These are phyloP conservation scores for Pythium dissimile DNA, from an alignment of 352 stramenopile species.

Conservation along the genomic window DNA sequence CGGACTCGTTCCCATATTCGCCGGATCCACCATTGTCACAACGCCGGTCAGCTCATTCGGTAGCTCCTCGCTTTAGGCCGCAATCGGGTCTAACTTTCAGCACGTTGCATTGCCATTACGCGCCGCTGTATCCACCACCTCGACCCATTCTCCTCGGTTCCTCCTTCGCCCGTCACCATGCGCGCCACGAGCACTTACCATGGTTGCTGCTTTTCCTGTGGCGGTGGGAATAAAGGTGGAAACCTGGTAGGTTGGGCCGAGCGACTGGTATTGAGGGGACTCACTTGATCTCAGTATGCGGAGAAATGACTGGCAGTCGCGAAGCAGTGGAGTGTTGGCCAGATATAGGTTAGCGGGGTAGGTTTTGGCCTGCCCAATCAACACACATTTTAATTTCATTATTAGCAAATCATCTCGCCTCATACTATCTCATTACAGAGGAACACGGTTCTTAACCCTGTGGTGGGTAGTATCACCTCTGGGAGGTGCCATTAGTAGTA, in stretches of 20 bases:
- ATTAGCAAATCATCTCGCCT: background rate
- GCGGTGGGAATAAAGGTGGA: slow-evolving; percentile 74
- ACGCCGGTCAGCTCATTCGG: too few relatives aligned
- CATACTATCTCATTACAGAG: too few relatives aligned
- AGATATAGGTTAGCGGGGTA: slow-evolving; percentile 27
- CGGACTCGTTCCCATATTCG: too few relatives aligned
- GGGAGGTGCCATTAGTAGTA: too few relatives aligned
- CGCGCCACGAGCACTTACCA: slow-evolving; percentile 52
- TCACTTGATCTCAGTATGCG: slow-evolving; percentile 66
- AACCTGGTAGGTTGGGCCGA: slow-evolving; percentile 21
- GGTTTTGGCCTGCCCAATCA: slow-evolving; percentile 29
- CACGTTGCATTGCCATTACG: background rate
- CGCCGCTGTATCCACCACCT: background rate
- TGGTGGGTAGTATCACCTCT: too few relatives aligned
- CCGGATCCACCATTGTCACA: too few relatives aligned
- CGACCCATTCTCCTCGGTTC: background rate
- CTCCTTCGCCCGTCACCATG: background rate
- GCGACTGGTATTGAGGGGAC: slow-evolving; percentile 33
- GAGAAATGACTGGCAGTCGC: slow-evolving; percentile 81
- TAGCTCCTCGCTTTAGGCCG: too few relatives aligned
- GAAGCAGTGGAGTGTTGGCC: slow-evolving; percentile 38
- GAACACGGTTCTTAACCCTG: too few relatives aligned
- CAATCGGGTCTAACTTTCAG: background rate
- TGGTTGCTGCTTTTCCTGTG: slow-evolving; percentile 88
- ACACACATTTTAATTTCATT: slow-evolving; percentile 11